Conservation (phyloP, 2,329 filamentous ascomycete species). For the Taxawa tesnikishii region DNA sequence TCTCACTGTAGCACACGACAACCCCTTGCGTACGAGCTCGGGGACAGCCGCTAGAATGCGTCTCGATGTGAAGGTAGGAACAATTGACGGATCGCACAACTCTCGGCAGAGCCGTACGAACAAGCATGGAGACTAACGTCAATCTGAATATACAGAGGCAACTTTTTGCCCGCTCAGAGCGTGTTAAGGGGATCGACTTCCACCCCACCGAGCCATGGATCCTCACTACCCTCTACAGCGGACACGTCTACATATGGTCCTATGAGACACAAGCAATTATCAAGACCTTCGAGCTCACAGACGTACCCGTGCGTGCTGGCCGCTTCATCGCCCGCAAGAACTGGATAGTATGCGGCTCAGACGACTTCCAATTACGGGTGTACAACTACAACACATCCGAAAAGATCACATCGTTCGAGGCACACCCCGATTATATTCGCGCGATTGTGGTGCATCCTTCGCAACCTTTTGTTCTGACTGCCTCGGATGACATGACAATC, state of each 20-base stretch:
- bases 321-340: constrained; percentile 97
- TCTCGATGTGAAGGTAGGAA: constrained; percentile 45
- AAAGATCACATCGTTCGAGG: constrained; percentile 95
- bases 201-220: constrained; percentile 96
- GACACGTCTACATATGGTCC: constrained; percentile 98
- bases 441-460: constrained; percentile 92
- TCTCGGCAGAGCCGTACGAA: not conserved
- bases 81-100: too few species aligned
- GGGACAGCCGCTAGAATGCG: constrained; percentile 32
- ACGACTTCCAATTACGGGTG: constrained; percentile 79
- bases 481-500: constrained; percentile 96
- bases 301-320: constrained; percentile 93
- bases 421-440: constrained; percentile 95
- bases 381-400: constrained; percentile 99
- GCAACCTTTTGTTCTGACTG: constrained; percentile 89
- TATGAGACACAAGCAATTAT: constrained; percentile 87
- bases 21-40: constrained; percentile 16
- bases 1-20: constrained; percentile 6
- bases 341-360: constrained; percentile 65
- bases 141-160: constrained; percentile 49
- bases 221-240: constrained; percentile 29
- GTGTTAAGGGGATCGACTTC: constrained; percentile 95
- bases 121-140: constrained; percentile 24
- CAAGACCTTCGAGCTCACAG: constrained; percentile 97
- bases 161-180: constrained; percentile 80